Evolutionary conservation across 495 filamentous ascomycete species (phyloP).

Genomic region (Evernia prunastri): DNA sequence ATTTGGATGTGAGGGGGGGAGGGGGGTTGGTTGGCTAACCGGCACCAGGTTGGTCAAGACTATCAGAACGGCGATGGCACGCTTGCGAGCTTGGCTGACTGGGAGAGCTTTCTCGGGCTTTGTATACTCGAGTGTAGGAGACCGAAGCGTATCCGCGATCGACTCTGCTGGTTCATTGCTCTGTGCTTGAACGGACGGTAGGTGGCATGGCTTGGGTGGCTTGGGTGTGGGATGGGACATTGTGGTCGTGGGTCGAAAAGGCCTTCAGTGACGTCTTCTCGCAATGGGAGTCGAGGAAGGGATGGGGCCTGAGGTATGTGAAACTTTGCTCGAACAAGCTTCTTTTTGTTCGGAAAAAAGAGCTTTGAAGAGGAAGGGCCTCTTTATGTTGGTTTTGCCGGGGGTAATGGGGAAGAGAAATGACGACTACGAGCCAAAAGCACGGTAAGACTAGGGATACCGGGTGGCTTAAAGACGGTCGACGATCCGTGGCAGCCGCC

Average conservation of each 20-base stretch:
- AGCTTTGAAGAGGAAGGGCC: background rate
- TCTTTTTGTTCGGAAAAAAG: too few relatives aligned
- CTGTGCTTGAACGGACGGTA: background rate
- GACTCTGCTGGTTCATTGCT: background rate
- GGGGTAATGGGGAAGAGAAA: background rate
- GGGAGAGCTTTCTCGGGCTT: background rate
- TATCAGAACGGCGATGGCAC: conserved; percentile 6
- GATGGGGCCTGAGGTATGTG: background rate
- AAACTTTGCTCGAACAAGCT: too few relatives aligned
- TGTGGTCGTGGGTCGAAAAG: background rate
- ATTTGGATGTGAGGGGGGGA: too few relatives aligned
- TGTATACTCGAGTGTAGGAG: background rate
- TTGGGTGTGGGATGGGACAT: background rate
- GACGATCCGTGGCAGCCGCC: background rate
- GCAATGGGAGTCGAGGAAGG: background rate
- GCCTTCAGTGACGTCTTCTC: background rate
- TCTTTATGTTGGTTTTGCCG: background rate
- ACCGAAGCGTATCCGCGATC: too few relatives aligned
- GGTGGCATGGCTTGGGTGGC: background rate
- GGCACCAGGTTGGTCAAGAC: conserved; percentile 9
- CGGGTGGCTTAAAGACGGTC: background rate
- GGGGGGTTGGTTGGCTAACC: background rate
- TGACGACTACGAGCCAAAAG: background rate
- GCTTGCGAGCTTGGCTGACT: background rate
- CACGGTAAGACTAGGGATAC: background rate